Percentiles rank a stretch among this genome's conserved stretches.
These are phyloP conservation scores for Pichia norvegensis DNA, from an alignment of 1,139 yeast species.

Conservation along the genomic window DNA sequence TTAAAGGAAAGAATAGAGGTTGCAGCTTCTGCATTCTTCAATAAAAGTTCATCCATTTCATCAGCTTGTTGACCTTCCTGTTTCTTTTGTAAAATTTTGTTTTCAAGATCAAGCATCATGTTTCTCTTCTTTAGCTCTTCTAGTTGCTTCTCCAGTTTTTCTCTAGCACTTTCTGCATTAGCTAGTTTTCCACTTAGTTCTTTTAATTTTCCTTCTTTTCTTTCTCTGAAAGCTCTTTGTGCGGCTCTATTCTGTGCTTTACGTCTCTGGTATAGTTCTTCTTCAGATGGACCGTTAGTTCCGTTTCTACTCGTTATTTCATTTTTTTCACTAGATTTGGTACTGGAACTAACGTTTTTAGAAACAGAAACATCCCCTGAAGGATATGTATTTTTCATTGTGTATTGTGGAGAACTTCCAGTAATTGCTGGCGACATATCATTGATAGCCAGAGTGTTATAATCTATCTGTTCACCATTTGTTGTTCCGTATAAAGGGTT, in stretches of 20 bases:
- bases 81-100: slow-evolving; percentile 38
- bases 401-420: neutral
- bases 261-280: slow-evolving; percentile 46
- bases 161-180: slow-evolving; percentile 54
- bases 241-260: slow-evolving; percentile 87
- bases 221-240: slow-evolving; percentile 80
- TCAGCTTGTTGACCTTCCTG: neutral
- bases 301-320: neutral
- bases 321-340: neutral
- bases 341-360: neutral
- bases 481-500: neutral
- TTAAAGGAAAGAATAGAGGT: slow-evolving; percentile 7
- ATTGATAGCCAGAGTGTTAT: neutral
- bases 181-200: slow-evolving; percentile 56
- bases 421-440: neutral
- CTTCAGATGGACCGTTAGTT: slow-evolving; percentile 28
- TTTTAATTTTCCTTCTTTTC: slow-evolving; percentile 67
- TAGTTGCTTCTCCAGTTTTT: slow-evolving; percentile 43
- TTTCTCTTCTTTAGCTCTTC: slow-evolving; percentile 49
- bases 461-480: neutral
- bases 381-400: neutral
- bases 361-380: neutral
- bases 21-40: neutral
- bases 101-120: slow-evolving; percentile 49
- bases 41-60: neutral